phyloP scores from a whole-genome alignment of 2,329 filamentous ascomycete species.

The Diaporthe sp. region DNA sequence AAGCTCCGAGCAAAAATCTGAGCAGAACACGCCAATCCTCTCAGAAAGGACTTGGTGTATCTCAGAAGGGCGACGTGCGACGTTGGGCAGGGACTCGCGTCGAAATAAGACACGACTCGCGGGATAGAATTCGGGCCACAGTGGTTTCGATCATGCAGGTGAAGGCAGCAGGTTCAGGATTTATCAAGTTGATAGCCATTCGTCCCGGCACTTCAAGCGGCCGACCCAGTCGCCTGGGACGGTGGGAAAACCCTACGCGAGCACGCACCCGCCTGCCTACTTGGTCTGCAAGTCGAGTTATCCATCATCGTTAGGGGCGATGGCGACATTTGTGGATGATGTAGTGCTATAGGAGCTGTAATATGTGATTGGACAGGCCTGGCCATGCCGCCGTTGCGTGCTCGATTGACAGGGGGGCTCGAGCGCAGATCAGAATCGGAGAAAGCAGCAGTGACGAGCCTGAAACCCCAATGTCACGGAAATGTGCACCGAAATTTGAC shows the following conservation, averaged over 20 bases:
- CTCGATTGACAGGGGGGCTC: constrained; percentile 12
- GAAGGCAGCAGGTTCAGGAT: neutral
- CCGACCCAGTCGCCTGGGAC: constrained; percentile 12
- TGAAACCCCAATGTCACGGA: constrained; percentile 15
- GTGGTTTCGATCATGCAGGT: neutral
- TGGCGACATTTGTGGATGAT: constrained; percentile 39
- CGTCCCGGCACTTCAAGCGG: neutral
- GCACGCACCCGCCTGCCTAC: neutral
- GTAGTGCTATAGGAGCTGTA: neutral
- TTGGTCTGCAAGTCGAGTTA: neutral
- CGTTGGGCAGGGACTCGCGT: neutral
- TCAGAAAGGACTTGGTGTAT: too few species aligned
- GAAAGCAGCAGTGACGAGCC: constrained; percentile 6
- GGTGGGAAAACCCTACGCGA: neutral
- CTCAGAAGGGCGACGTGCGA: neutral
- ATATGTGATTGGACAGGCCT: constrained; percentile 36
- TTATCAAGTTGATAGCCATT: neutral
- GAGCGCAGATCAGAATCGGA: constrained; percentile 11
- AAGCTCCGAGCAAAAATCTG: neutral
- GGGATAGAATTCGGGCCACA: neutral
- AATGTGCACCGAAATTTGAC: neutral
- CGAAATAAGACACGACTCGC: neutral
- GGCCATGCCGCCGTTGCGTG: constrained; percentile 35
- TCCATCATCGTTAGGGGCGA: constrained; percentile 40
- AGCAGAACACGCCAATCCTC: neutral